Base-by-base conservation (phyloP, 768 basidiomycete species). In the Lactarius trivialis region DNA sequence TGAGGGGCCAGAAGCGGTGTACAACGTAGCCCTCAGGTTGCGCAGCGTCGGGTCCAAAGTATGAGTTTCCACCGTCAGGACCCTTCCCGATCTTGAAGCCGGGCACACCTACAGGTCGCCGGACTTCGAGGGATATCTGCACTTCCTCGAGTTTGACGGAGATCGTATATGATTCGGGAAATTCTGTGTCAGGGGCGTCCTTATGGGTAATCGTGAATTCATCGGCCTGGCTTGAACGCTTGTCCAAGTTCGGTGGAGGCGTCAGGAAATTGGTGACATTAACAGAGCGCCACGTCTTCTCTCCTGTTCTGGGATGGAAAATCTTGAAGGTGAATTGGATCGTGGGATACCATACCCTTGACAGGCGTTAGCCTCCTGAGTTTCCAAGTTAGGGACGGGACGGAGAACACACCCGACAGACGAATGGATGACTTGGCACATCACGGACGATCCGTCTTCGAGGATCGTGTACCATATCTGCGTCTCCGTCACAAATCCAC, bases 21-120 rank as follows among this genome's bases (percentile, higher is more conserved):
- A 94, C 77, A 56, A 94, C 90, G 71, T 91, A 91, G 49, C 91
- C 90, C 28, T 93, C 91, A 17, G 89, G 79, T 59, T 86, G 86
- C 67, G 76, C 76, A 36, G 73, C 70, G 72, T 91, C 84, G 26
- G 80, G 69, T 8, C 93, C 93, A 73, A 88, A 95, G 77, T 94
- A 91, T 61, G 92, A 91, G 74, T 83, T 87, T 0, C 97, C 97
- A 17, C 93, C 97, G 63, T 88, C 82, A 14, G 87, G 83, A 3
- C 93, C 94, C 58, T 85, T 83, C 60, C 97, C 97, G 58, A 95
- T 72, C 77, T 98, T 98, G 81, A 85, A 98, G 33, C 96, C 96
- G 15, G 89, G 86, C 0, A 83, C 80, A n/a, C 76, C 73, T 28
- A 82, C 79, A 17, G 91, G 85, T 45, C 91, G 85, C 32, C 79